Base-by-base conservation (phyloP, 441 rosid species). In the Syzygium malaccense region DNA sequence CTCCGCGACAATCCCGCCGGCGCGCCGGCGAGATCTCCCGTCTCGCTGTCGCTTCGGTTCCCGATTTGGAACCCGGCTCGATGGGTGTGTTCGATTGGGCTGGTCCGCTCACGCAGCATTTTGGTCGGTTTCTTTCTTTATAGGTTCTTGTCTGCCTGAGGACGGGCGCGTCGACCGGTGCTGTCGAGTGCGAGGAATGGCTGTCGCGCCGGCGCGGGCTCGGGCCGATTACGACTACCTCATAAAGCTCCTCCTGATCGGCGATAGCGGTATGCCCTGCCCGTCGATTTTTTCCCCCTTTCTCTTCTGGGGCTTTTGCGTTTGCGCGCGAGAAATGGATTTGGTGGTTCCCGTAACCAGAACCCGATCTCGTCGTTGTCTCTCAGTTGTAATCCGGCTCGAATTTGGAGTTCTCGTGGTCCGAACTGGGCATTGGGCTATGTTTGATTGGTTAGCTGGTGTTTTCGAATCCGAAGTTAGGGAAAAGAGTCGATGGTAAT, bases 111-210 rank as follows among this genome's bases (percentile, higher is more conserved):
- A 66, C 32, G 32, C 7, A 41, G 51, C 83, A 41, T 41, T 41
- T 41, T 75, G 83, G 83, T 75, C n/a, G n/a, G 30, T 64, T 30
- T 15, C 12, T 75, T 48, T 19, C 48, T 45, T 7, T 7, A 45
- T 23, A 75, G 83, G 83, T 75, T 75, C 41, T 2, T 4, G n/a
- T 23, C 83, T 23, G 2, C 53, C 53, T 41, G 83, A 41, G 83
- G 25, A 23, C n/a, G n/a, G 41, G n/a, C 83, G 51, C 25, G 51
- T 89, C 90, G 62, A 89, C 83, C n/a, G 45, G 79, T 45, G 87
- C 28, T 7, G 48, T 45, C 7, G 87, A 87, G 28, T 87, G 15
- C 51, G 86, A 92, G 93, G 92, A 94, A 93, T 93, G 88, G 88
- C 89, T 54, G 88, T 86, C 57, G 87, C 89, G 12, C 89, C 89